phyloP scores from a whole-genome alignment of 2,329 filamentous ascomycete species.

The Alternaria sp. region DNA sequence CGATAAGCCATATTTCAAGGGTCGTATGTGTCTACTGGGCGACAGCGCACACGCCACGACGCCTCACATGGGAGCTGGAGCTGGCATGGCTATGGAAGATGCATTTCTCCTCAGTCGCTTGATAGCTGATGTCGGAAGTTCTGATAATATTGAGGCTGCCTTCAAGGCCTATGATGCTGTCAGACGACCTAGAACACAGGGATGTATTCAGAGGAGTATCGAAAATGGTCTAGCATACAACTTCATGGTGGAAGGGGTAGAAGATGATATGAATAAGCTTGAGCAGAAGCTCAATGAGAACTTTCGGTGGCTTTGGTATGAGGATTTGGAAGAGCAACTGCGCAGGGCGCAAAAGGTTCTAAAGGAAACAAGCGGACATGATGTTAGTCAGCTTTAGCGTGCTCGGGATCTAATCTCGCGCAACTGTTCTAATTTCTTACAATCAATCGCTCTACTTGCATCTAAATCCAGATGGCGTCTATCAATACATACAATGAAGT shows the following conservation, averaged over 20 bases:
- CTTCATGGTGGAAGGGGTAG: conserved; percentile 24
- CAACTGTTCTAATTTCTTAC: neutral
- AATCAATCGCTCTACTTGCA: neutral
- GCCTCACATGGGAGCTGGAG: conserved; percentile 61
- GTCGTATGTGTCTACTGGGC: conserved; percentile 55
- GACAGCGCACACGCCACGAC: conserved; percentile 62
- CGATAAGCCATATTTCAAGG: conserved; percentile 50
- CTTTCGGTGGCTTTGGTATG: conserved; percentile 37
- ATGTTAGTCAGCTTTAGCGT: neutral
- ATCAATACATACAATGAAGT: neutral
- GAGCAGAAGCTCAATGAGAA: conserved; percentile 19
- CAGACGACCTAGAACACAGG: conserved; percentile 47
- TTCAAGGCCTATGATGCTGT: conserved; percentile 47
- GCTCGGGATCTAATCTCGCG: neutral
- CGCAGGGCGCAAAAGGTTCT: conserved; percentile 22
- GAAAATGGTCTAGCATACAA: conserved; percentile 26
- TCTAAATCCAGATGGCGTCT: neutral
- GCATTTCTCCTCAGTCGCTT: conserved; percentile 52
- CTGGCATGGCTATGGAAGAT: conserved; percentile 62
- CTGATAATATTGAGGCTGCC: conserved; percentile 33
- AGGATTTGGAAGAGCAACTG: conserved; percentile 34
- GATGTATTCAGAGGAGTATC: conserved; percentile 39
- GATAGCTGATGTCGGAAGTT: conserved; percentile 23
- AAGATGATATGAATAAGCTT: conserved; percentile 22
- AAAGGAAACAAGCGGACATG: neutral